Base-by-base conservation (phyloP, 208 protist species). In the Leishmania aethiopica region DNA sequence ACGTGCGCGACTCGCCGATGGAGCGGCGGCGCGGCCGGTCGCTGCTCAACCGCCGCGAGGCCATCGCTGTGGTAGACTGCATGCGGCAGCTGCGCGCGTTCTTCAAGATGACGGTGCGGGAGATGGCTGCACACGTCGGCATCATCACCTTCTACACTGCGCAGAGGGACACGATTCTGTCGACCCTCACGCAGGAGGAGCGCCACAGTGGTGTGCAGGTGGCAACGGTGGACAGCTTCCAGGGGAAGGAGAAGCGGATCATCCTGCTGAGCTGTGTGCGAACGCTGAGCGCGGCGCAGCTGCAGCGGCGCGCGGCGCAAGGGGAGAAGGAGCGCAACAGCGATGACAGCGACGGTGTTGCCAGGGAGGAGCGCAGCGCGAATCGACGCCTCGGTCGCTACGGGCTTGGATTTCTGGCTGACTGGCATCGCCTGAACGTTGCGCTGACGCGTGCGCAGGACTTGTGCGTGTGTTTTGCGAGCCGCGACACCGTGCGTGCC, bases 221-320 rank as follows among this genome's bases (percentile, higher is more conserved):
- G 11, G 84, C 91, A 11, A 96, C 98, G 1, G 96, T 98, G 40
- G 98, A 99, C 88, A 96, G 94, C 77, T 99, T 98, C 78, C 96
- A 99, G 84, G 98, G 98, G 2, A 94, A 95, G 73, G 98, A 99
- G 87, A 98, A 98, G 94, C 89, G 96, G 74, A 93, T 98, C 73
- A 94, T 99, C 28, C 81, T 99, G 75, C 87, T 99, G 70, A 98
- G 95, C 85, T 98, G 95, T 75, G 95, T 98, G 59, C 93, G 95
- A 28, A 89, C 92, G n/a, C 57, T 70, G 77, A 53, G 62, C 19
- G 37, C 53, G n/a, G 73, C 74, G 90, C 71, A 79, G 90, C 60
- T 86, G 84, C 22, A 76, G 47, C 32, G 79, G 82, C 47, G 67
- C 89, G 32, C 77, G 92, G 79, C 78, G 69, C 53, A 25, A 13